Percentiles rank a stretch among this genome's conserved stretches.
Evolutionary conservation across 2,329 filamentous ascomycete species (phyloP).

Genomic region (Aspergillus sp.): DNA sequence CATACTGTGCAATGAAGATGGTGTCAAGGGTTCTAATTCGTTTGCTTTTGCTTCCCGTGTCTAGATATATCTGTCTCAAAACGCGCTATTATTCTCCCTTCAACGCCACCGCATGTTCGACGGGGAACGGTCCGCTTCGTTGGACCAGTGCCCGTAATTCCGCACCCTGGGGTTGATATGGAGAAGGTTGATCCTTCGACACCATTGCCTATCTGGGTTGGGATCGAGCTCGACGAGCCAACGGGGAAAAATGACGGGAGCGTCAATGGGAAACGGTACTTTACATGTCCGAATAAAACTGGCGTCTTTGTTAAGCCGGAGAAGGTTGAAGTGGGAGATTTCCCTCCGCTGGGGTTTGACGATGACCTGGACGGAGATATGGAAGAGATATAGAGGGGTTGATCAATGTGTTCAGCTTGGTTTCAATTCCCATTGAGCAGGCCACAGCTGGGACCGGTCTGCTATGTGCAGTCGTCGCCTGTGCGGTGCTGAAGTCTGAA

Average conservation of each 20-base stretch:
- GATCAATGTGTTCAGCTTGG: not conserved
- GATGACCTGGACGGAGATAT: constrained; percentile 57
- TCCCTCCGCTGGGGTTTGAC: constrained; percentile 50
- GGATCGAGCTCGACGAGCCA: constrained; percentile 63
- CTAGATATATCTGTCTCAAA: constrained; percentile 43
- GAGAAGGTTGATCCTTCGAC: constrained; percentile 18
- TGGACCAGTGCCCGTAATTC: constrained; percentile 42
- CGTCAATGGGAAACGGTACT: constrained; percentile 54
- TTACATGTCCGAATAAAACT: constrained; percentile 52
- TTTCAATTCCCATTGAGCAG: not conserved
- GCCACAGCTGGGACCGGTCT: not conserved
- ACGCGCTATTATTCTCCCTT: constrained; percentile 48
- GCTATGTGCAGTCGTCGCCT: constrained; percentile 4
- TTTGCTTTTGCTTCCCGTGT: not conserved
- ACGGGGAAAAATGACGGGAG: constrained; percentile 65
- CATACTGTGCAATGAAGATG: not conserved
- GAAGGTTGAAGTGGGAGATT: constrained; percentile 62
- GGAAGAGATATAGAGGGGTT: constrained; percentile 49
- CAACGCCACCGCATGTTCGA: constrained; percentile 43
- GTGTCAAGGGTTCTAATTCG: too few relatives aligned
- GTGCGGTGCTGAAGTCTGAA: constrained; percentile 1
- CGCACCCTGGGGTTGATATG: constrained; percentile 32
- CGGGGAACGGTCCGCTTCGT: constrained; percentile 45
- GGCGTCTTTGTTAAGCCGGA: constrained; percentile 65
- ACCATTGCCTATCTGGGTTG: constrained; percentile 53